phyloP scores from a whole-genome alignment of 2,329 filamentous ascomycete species.

The Claviceps capensis region DNA sequence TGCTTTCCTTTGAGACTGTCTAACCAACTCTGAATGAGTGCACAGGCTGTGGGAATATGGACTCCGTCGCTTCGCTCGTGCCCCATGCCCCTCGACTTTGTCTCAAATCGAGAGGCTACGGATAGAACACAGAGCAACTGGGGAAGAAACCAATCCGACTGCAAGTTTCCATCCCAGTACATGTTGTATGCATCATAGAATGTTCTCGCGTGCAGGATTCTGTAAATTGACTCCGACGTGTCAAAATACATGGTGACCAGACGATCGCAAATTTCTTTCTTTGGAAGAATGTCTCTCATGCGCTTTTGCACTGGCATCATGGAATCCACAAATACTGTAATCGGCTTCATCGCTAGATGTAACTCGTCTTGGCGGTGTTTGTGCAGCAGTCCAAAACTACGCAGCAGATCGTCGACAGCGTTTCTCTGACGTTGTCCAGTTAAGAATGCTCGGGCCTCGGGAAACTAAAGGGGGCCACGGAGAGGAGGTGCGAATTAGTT shows the following conservation, averaged over 20 bases:
- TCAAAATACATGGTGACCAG: constrained; percentile 35
- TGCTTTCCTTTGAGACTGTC: constrained; percentile 38
- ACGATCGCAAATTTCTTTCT: constrained; percentile 35
- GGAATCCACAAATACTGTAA: constrained; percentile 44
- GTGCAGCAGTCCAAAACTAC: constrained; percentile 33
- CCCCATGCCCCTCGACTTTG: constrained; percentile 34
- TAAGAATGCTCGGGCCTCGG: constrained; percentile 6
- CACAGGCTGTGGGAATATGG: constrained; percentile 42
- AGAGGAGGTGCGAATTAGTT: neutral
- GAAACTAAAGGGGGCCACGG: constrained; percentile 1
- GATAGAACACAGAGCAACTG: constrained; percentile 39
- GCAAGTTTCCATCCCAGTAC: constrained; percentile 36
- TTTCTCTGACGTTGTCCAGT: constrained; percentile 2
- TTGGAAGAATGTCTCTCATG: constrained; percentile 42
- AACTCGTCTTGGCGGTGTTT: constrained; percentile 33
- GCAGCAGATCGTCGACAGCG: constrained; percentile 28
- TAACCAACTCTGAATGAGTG: constrained; percentile 40
- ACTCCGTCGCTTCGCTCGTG: constrained; percentile 39
- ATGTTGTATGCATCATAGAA: constrained; percentile 36
- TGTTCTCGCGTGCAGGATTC: constrained; percentile 37
- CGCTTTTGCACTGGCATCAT: constrained; percentile 43
- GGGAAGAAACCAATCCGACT: constrained; percentile 37
- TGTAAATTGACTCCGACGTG: constrained; percentile 38
- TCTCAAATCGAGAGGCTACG: constrained; percentile 38
- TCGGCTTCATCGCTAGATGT: constrained; percentile 32